Evolutionary conservation across 2,329 filamentous ascomycete species (phyloP), one percentile per base, ranked within the genome.

Genomic region (Trichoderma cornu-damae): DNA sequence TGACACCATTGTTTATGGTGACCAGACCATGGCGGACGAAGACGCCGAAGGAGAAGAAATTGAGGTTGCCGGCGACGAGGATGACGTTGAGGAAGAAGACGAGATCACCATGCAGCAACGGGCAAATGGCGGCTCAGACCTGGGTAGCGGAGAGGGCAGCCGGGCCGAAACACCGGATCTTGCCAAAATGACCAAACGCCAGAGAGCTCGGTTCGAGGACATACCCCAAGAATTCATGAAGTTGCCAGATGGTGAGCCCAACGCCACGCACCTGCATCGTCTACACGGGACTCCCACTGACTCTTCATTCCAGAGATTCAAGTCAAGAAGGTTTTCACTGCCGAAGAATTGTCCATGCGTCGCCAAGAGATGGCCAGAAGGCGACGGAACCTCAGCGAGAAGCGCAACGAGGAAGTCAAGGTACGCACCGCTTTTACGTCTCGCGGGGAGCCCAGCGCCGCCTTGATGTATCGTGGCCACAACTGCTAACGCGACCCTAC

Each of bases 391-490:
- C 74, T 84, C n/a, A 84, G 81, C 64, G 82, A 85, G 61, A 85
- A 85, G 71, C 79, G 82, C 48, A 84, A 81, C 60, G 82, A 85
- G 60, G 82, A 85, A 71, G 81, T 85, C 69, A 84, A 84, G 77
- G 81, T 79, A 73, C 56, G 70, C 58, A 11, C 8, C 12, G 20
- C 3, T 37, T 20, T 18, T 2, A 3, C 26, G 43, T 24, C 8
- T 32, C 6, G 16, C 26, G 4, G 26, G 28, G n/a, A 22, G 11
- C 28, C 12, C 7, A 12, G 11, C 11, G 14, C n/a, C 8, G 12
- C 18, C 9, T 35, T 30, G 30, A 32, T 4, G 30, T 38, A 22
- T 34, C 16, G 18, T 16, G 3, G 6, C 26, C 34, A 8, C 22
- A 40, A 12, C 16, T n/a, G 14, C 44, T 64, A 53, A 65, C 57